Evolutionary conservation across 495 filamentous ascomycete species (phyloP).

Genomic region (Thozetella sp.): DNA sequence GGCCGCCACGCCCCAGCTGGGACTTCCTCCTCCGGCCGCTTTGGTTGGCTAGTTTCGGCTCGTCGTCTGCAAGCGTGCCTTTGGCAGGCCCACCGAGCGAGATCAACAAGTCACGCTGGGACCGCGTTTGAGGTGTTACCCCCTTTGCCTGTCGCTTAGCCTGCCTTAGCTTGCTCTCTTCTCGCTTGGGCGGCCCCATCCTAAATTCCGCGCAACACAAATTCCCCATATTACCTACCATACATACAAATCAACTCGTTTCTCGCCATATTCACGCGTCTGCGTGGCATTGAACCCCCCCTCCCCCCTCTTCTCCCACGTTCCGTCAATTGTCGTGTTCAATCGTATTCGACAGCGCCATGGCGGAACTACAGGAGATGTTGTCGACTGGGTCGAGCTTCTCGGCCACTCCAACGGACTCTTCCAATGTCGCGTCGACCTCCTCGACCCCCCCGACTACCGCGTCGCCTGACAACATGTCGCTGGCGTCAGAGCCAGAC

Average conservation of each 20-base stretch:
- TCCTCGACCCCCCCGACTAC: slow-evolving; percentile 50
- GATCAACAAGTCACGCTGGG: slow-evolving; percentile 2
- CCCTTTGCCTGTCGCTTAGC: slow-evolving; percentile 1
- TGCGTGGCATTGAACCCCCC: neutral
- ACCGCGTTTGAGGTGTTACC: slow-evolving; percentile 2
- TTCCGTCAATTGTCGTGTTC: neutral
- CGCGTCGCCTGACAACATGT: slow-evolving; percentile 42
- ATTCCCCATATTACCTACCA: neutral
- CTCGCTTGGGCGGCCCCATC: neutral
- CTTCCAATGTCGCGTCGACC: slow-evolving; percentile 43
- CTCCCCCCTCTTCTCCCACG: neutral
- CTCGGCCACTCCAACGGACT: slow-evolving; percentile 32
- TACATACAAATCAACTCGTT: neutral
- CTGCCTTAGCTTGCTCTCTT: neutral
- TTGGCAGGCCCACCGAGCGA: neutral
- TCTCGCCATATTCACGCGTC: neutral
- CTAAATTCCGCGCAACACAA: neutral
- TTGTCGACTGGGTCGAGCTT: slow-evolving; percentile 29
- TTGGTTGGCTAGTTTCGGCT: neutral
- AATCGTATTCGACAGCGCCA: slow-evolving; percentile 7
- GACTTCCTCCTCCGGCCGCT: neutral
- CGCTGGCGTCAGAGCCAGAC: slow-evolving; percentile 40
- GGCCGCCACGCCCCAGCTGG: neutral
- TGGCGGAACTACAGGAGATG: slow-evolving; percentile 12
- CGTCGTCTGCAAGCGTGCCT: neutral